These are phyloP conservation scores for Paraphaeosphaeria minitans DNA, from an alignment of 2,329 filamentous ascomycete genomes.

Conservation along the genomic window DNA sequence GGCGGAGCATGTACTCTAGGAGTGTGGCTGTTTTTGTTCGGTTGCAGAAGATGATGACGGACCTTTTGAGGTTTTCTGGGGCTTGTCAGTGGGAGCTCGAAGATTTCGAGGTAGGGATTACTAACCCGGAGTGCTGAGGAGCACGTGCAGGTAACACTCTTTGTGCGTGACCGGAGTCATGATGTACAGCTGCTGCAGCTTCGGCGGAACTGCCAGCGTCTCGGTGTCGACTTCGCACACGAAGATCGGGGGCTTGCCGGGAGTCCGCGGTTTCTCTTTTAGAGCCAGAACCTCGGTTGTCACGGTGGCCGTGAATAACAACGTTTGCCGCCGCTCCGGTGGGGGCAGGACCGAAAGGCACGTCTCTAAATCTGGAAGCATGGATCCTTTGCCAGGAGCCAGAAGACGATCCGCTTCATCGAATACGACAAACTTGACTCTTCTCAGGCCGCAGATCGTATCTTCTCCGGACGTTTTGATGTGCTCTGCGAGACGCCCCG, in stretches of 20 bases:
- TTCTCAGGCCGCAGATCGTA: slow-evolving; percentile 78
- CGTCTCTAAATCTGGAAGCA: slow-evolving; percentile 92
- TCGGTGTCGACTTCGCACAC: slow-evolving; percentile 84
- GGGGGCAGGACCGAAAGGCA: slow-evolving; percentile 83
- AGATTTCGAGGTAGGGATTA: neutral
- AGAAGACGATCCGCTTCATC: slow-evolving; percentile 95
- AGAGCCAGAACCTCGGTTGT: slow-evolving; percentile 89
- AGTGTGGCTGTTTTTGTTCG: slow-evolving; percentile 86
- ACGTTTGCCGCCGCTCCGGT: slow-evolving; percentile 80
- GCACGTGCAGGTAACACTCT: slow-evolving; percentile 90
- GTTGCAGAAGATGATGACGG: slow-evolving; percentile 93
- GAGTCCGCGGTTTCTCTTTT: slow-evolving; percentile 75
- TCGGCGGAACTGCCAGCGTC: slow-evolving; percentile 75
- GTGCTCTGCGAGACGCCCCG: slow-evolving; percentile 87
- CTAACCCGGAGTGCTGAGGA: slow-evolving; percentile 69
- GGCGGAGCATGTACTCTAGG: slow-evolving; percentile 83
- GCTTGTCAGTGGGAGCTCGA: neutral
- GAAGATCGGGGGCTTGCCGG: slow-evolving; percentile 77
- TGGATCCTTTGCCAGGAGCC: slow-evolving; percentile 75
- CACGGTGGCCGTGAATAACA: slow-evolving; percentile 94
- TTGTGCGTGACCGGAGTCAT: slow-evolving; percentile 90
- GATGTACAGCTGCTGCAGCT: slow-evolving; percentile 82
- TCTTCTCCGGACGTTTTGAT: slow-evolving; percentile 90
- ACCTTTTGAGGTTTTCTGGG: slow-evolving; percentile 70
- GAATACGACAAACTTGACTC: slow-evolving; percentile 84